Evolutionary conservation across 2,329 filamentous ascomycete species (phyloP).

Genomic region (Colletotrichum shisoi): DNA sequence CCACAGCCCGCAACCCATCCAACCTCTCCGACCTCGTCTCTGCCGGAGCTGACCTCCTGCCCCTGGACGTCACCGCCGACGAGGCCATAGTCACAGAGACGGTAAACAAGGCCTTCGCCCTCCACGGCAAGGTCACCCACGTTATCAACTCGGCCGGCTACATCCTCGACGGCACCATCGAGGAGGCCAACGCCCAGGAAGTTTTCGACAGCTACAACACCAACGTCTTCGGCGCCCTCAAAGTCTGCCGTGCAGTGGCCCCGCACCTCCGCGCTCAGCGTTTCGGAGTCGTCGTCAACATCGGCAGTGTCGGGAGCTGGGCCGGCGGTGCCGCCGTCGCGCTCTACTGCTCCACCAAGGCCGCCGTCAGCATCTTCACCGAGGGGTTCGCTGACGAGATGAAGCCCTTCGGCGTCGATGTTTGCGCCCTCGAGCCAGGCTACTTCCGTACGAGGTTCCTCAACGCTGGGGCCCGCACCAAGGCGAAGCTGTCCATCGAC

Average conservation of each 20-base stretch:
- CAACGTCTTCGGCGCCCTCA: constrained; percentile 63
- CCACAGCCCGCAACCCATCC: constrained; percentile 55
- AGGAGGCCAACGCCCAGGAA: constrained; percentile 52
- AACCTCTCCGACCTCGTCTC: constrained; percentile 53
- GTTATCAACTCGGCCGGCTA: constrained; percentile 59
- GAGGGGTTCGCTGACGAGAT: constrained; percentile 57
- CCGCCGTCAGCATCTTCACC: constrained; percentile 54
- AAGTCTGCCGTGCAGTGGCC: constrained; percentile 57
- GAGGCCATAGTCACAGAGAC: constrained; percentile 49
- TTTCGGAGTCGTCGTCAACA: constrained; percentile 51
- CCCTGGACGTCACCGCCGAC: constrained; percentile 57
- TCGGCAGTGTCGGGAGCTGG: constrained; percentile 59
- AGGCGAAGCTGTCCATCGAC: constrained; percentile 45
- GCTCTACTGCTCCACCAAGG: constrained; percentile 57
- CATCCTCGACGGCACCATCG: constrained; percentile 53
- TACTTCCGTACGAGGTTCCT: constrained; percentile 63
- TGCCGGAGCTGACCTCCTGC: constrained; percentile 53
- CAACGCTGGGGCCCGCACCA: constrained; percentile 46
- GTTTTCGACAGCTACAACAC: constrained; percentile 55
- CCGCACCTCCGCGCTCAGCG: constrained; percentile 55
- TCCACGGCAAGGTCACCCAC: constrained; percentile 55
- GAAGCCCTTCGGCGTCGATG: constrained; percentile 54
- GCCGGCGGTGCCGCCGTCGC: constrained; percentile 49
- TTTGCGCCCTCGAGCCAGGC: constrained; percentile 58
- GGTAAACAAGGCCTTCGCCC: constrained; percentile 47